A percentile compares a stretch with the other conserved stretches of the same genome.
Conservation (phyloP, 2,329 filamentous ascomycete genomes). For the Nemania diffusa region DNA sequence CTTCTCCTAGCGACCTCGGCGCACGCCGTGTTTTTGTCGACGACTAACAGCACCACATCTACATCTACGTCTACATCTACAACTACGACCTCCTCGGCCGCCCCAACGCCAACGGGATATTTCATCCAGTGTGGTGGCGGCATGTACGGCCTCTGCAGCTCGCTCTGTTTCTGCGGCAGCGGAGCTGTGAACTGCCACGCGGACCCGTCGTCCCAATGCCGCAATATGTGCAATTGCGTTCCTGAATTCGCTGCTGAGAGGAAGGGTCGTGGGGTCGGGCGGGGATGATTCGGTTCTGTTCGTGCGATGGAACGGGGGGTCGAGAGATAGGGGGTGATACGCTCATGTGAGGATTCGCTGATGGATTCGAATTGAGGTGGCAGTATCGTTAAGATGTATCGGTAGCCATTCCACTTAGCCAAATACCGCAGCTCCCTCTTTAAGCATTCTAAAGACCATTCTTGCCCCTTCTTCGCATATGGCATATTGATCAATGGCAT, state of each 20-base stretch:
- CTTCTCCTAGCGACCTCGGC: background rate
- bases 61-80: slow-evolving; percentile 11
- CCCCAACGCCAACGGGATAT: slow-evolving; percentile 16
- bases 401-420: background rate
- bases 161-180: slow-evolving; percentile 39
- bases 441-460: background rate
- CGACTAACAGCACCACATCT: background rate
- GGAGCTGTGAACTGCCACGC: slow-evolving; percentile 39
- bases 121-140: slow-evolving; percentile 22
- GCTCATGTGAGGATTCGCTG: background rate
- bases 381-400: background rate
- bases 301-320: background rate
- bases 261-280: background rate
- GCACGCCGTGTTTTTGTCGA: slow-evolving; percentile 9
- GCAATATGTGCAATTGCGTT: slow-evolving; percentile 41
- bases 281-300: background rate
- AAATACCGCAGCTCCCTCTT: background rate
- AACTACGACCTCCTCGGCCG: background rate
- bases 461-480: background rate
- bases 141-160: slow-evolving; percentile 36
- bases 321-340: background rate
- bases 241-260: background rate
- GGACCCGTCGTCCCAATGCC: slow-evolving; percentile 42
- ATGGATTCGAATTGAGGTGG: background rate
- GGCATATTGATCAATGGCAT: background rate